Evolutionary conservation across 2,329 filamentous ascomycete genomes (phyloP).

Genomic region (Talaromyces sp.): DNA sequence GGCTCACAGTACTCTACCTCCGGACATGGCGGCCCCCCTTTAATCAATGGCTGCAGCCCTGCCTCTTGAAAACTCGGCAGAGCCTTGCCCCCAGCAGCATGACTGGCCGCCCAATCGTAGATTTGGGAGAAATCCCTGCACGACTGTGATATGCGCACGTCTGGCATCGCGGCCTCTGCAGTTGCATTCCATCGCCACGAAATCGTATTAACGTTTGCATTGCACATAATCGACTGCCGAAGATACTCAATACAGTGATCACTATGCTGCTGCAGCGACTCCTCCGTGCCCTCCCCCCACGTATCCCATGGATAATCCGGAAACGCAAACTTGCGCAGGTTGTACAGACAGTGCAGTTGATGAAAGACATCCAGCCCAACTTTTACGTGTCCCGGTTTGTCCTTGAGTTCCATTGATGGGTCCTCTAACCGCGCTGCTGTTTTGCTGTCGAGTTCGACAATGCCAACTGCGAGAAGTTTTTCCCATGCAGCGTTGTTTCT

Average conservation of each 20-base stretch:
- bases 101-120: not conserved
- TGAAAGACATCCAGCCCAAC: not conserved
- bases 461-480: too few species aligned
- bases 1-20: not conserved
- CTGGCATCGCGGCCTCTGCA: not conserved
- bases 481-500: too few species aligned
- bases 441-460: not conserved
- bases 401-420: not conserved
- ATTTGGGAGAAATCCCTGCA: not conserved
- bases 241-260: not conserved
- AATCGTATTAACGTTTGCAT: not conserved
- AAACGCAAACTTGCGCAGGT: not conserved
- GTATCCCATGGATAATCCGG: not conserved
- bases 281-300: not conserved
- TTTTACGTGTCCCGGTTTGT: not conserved
- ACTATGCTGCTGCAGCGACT: not conserved
- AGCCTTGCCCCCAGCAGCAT: not conserved
- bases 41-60: slow-evolving; percentile 14
- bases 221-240: not conserved
- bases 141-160: not conserved
- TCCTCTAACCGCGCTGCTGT: not conserved
- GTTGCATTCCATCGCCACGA: not conserved
- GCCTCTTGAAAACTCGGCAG: not conserved
- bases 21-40: not conserved
- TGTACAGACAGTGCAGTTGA: not conserved